Evolutionary conservation across 371 early-diverging fungal species (phyloP), one percentile per base, ranked within the genome.

Genomic region (Mortierella sp.): DNA sequence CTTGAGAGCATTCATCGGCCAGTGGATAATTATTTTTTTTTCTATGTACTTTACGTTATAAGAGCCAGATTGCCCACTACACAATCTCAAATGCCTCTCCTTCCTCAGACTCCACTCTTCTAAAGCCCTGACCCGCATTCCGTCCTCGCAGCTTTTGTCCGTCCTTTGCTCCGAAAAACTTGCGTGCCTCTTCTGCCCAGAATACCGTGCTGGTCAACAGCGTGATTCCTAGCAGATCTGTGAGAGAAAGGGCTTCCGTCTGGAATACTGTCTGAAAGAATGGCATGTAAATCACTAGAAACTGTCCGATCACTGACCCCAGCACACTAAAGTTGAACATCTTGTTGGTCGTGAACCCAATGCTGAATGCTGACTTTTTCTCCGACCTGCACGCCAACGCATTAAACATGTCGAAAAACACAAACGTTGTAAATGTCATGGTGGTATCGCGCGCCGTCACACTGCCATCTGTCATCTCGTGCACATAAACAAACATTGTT

Each of bases 361-460:
- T 73, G 12, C 87, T 83, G 54, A 93, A 92, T 53, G 96, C 88
- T 1, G 97, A 96, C 65, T 94, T 91, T 67, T 91, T 91, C 35
- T 88, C 89, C 6, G 97, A 97, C 34, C 98, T 91, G 79, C 98
- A 98, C 6, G 95, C 89, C 56, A 97, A 83, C 4, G 96, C 94
- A 75, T 98, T 98, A 85, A 96, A 97, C 93, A 97, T 94, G 79
- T 97, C 98, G 78, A 95, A 97, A 68, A 97, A 90, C 40, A 98
- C 98, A 86, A 98, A 96, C 31, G 94, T 93, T 6, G 98, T 97
- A 77, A 98, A 98, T 0, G 98, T 97, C 97, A 97, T 97, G 17
- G 97, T 98, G 12, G 96, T 95, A 56, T 94, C 95, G 8, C 94
- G 86, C 31, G 93, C 87, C 8, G 93, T 92, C 31, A 93, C 90